Conservation (phyloP, 495 filamentous ascomycete species). For the Xylaria scruposa region DNA sequence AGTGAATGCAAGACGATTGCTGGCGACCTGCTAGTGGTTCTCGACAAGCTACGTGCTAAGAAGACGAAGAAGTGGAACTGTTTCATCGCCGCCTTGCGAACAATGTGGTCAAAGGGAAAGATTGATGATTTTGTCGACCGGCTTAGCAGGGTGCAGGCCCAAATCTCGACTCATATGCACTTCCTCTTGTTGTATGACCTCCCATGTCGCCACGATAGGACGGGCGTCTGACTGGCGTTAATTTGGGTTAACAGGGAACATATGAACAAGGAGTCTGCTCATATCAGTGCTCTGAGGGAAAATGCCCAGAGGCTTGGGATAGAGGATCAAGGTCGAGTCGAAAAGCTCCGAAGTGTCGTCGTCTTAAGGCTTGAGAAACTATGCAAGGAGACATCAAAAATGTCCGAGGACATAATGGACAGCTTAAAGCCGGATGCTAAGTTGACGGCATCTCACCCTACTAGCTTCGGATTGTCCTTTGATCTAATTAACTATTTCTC, state of each 20-base stretch:
- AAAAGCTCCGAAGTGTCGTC: not conserved
- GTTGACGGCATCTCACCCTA: not conserved
- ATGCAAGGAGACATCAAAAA: slow-evolving; percentile 5
- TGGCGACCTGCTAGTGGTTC: not conserved
- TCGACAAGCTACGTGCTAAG: slow-evolving; percentile 10
- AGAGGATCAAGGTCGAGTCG: not conserved
- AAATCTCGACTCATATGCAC: slow-evolving; percentile 17
- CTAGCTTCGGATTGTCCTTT: not conserved
- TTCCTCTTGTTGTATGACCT: not conserved
- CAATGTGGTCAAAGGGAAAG: not conserved
- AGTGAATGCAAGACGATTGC: slow-evolving; percentile 15
- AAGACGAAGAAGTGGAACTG: slow-evolving; percentile 14
- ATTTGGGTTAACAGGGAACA: not conserved
- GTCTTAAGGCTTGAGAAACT: slow-evolving; percentile 1
- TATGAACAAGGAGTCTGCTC: slow-evolving; percentile 4
- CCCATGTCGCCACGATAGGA: not conserved
- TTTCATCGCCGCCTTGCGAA: slow-evolving; percentile 9
- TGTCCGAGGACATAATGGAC: not conserved
- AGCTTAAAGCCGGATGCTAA: not conserved
- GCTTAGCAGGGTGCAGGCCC: slow-evolving; percentile 9
- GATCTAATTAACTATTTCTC: slow-evolving; percentile 5
- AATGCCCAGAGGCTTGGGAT: slow-evolving; percentile 15
- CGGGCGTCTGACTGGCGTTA: not conserved
- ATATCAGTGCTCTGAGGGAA: not conserved
- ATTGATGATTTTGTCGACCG: slow-evolving; percentile 2